Evolutionary conservation across 2,329 filamentous ascomycete genomes (phyloP).

Genomic region (Celoporthe dispersa): DNA sequence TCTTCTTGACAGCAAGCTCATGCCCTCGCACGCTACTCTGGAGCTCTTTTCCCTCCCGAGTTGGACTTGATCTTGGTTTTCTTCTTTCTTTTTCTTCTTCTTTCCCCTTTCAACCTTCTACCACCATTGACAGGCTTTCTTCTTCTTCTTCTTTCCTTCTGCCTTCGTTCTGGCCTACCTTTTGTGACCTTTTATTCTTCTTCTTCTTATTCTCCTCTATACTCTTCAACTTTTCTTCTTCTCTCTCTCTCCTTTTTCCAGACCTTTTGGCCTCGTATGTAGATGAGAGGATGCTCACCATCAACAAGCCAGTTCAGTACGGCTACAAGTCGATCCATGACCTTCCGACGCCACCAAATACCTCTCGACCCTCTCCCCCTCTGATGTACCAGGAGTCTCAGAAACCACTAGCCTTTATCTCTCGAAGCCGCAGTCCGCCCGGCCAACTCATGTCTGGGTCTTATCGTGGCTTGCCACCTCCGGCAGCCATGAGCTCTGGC

Average conservation of each 20-base stretch:
- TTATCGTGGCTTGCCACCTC: slow-evolving; percentile 71
- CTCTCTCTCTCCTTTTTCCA: too few relatives aligned
- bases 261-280: slow-evolving; percentile 31
- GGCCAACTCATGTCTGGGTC: slow-evolving; percentile 68
- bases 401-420: slow-evolving; percentile 45
- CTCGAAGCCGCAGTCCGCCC: slow-evolving; percentile 52
- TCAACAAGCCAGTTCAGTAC: slow-evolving; percentile 62
- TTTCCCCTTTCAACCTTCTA: not conserved
- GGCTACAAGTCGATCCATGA: slow-evolving; percentile 66
- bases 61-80: slow-evolving; percentile 10
- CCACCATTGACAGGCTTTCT: slow-evolving; percentile 11
- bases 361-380: slow-evolving; percentile 59
- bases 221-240: too few relatives aligned
- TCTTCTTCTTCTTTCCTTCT: slow-evolving; percentile 11
- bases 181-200: slow-evolving; percentile 13
- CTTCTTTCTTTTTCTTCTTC: slow-evolving; percentile 12
- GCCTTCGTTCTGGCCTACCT: slow-evolving; percentile 15
- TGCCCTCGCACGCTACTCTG: slow-evolving; percentile 15
- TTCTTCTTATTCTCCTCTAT: slow-evolving; percentile 17
- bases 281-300: slow-evolving; percentile 63
- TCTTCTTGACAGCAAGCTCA: slow-evolving; percentile 26
- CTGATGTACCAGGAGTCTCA: slow-evolving; percentile 54
- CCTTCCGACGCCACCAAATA: slow-evolving; percentile 61
- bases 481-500: slow-evolving; percentile 67
- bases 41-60: slow-evolving; percentile 17